Percentiles rank a stretch among this genome's conserved stretches.
These are phyloP conservation scores for Phytophthora citrophthora DNA, from an alignment of 352 stramenopile genomes.

Conservation along the genomic window DNA sequence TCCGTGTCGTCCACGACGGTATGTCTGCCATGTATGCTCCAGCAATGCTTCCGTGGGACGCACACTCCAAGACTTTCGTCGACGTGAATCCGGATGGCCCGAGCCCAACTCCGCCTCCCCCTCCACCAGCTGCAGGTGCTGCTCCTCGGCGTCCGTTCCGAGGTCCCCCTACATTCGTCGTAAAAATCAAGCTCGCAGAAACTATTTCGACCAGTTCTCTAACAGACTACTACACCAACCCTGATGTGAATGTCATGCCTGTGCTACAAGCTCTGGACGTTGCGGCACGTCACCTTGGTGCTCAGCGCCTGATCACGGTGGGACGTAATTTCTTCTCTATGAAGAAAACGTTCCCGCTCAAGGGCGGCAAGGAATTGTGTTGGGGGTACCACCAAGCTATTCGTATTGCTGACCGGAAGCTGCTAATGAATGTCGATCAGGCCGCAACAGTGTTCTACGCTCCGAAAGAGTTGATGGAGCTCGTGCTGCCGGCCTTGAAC, in stretches of 20 bases:
- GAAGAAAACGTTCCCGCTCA: conserved; percentile 60
- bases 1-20: conserved; percentile 71
- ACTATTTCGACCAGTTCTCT: conserved; percentile 56
- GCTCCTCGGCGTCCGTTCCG: conserved; percentile 32
- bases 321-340: conserved; percentile 79
- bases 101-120: conserved; percentile 15
- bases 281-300: conserved; percentile 61
- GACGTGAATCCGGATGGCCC: conserved; percentile 57
- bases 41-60: conserved; percentile 54
- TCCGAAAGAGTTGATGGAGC: conserved; percentile 55
- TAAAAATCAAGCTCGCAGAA: conserved; percentile 75
- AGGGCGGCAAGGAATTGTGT: conserved; percentile 71
- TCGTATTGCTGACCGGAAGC: conserved; percentile 52
- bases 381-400: conserved; percentile 82
- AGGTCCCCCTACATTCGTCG: conserved; percentile 62
- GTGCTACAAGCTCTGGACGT: conserved; percentile 78
- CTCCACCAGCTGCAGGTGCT: conserved; percentile 26
- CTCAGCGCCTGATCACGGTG: conserved; percentile 64
- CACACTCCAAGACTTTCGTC: conserved; percentile 50
- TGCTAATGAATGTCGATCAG: conserved; percentile 80
- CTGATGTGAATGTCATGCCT: conserved; percentile 64
- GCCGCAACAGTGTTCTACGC: conserved; percentile 76
- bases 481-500: conserved; percentile 52
- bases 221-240: conserved; percentile 57
- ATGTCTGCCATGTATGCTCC: conserved; percentile 68